Conservation (phyloP, 208 protist genomes). For the Leishmania tropica region DNA sequence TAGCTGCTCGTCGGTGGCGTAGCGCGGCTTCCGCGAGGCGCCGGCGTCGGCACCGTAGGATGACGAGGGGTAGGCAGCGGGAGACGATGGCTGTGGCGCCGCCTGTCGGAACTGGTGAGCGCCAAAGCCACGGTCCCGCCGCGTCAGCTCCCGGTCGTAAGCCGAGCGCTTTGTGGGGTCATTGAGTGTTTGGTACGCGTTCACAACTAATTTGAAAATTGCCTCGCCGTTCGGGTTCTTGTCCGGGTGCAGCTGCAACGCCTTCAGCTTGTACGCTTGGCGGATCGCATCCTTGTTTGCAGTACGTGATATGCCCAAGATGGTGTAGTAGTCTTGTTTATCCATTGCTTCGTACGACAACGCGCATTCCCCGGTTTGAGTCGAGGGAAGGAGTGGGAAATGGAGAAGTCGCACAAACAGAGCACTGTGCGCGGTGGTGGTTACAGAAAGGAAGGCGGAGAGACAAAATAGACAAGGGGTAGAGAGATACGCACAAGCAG, state of each 20-base stretch:
- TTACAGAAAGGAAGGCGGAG: not conserved
- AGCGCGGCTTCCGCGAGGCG: conserved; percentile 34
- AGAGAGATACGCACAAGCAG: not conserved
- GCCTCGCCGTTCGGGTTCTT: conserved; percentile 90
- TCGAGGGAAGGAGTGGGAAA: not conserved
- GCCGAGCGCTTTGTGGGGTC: conserved; percentile 70
- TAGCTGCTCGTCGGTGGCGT: conserved; percentile 70
- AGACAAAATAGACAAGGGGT: not conserved
- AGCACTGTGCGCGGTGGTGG: not conserved
- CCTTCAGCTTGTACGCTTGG: conserved; percentile 84
- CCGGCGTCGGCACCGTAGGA: conserved; percentile 11
- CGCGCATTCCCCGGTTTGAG: conserved; percentile 4
- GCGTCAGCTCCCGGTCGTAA: conserved; percentile 72
- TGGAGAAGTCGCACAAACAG: not conserved
- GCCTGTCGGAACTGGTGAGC: conserved; percentile 8
- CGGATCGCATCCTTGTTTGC: conserved; percentile 82
- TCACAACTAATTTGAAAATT: conserved; percentile 78
- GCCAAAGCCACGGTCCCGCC: conserved; percentile 43
- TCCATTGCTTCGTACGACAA: conserved; percentile 34
- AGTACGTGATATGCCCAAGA: conserved; percentile 70
- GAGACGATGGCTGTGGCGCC: conserved; percentile 8
- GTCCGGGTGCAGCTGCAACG: conserved; percentile 86
- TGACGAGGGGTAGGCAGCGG: conserved; percentile 1
- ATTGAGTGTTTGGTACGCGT: conserved; percentile 82
- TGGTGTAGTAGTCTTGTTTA: conserved; percentile 71